Evolutionary conservation across 768 basidiomycete species (phyloP), one percentile per base, ranked within the genome.

Genomic region (Collybia nuda): DNA sequence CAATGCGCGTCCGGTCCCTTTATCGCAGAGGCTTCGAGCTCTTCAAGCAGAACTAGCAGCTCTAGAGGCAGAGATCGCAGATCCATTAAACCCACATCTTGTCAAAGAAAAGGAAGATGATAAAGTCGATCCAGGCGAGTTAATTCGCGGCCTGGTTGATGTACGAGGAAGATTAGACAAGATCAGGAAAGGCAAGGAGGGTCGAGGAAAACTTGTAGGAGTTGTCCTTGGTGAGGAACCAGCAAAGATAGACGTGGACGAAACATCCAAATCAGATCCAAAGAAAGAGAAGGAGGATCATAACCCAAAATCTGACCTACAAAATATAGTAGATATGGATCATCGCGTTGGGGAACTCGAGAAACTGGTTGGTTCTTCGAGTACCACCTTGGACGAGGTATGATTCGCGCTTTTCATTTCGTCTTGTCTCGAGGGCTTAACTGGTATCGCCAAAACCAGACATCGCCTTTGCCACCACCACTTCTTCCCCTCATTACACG

Each of bases 291-390:
- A 38, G 3, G 44, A 48, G 12, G 52, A 56, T 8, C 63, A 67
- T 14, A 50, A 12, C 23, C 61, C 63, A 40, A 68, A 72, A 42
- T 60, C 71, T 15, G 74, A 78, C 32, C 68, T 75, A 43, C 77
- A 75, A 46, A 77, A 65, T 14, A 64, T 93, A 17, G 80, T 84
- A 2, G 86, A 90, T 50, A 77, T 98, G 62, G 96, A 98, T 67
- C 77, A 77, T 57, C 82, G 96, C 29, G 78, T 99, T 2, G 87
- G 88, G 6, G 82, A 88, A 53, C 73, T 99, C 14, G 96, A 98
- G 64, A 82, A 79, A 51, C 56, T 90, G 9, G 75, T 99, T 24
- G 96, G 96, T 1, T 87, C 92, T 5, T 84, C 85, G n/a, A 86
- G 78, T 48, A 78, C 86, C 11, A 76, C 84, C 6, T 62, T 94